Evolutionary conservation across 139 green algal species (phyloP).

Genomic region (Zygnema circumcarinatum): DNA sequence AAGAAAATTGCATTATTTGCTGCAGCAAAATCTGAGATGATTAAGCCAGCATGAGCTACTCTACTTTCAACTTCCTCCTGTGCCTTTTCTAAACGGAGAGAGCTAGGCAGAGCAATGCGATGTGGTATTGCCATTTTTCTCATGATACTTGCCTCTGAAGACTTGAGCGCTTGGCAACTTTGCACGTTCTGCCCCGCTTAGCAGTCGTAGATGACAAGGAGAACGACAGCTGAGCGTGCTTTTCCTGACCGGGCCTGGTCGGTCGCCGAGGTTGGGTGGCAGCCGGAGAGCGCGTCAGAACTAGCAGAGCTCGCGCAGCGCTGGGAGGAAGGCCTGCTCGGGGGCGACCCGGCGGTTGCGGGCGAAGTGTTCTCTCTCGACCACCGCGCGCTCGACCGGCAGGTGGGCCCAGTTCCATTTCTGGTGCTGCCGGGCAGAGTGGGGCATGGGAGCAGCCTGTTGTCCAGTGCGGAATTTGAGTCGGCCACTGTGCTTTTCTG

Average conservation of each 20-base stretch:
- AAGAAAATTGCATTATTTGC: too few species aligned
- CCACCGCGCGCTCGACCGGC: background rate
- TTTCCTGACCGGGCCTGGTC: background rate
- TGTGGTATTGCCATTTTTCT: background rate
- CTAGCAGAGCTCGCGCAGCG: background rate
- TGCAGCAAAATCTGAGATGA: too few species aligned
- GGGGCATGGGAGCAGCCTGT: background rate
- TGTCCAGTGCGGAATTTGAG: background rate
- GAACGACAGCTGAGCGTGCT: background rate
- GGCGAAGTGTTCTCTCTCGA: background rate
- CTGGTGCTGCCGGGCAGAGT: background rate
- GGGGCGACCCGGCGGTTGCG: background rate
- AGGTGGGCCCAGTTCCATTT: background rate
- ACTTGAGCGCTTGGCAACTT: background rate
- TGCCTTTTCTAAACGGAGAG: too few species aligned
- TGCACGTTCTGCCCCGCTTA: too few species aligned
- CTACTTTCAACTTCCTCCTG: too few species aligned
- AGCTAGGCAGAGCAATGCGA: too few species aligned
- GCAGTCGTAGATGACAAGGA: too few species aligned
- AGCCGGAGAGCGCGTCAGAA: background rate
- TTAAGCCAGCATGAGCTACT: too few species aligned
- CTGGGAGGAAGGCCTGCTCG: background rate
- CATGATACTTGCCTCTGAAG: background rate
- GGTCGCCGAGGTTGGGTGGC: background rate
- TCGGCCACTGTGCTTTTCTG: background rate